Percentiles rank a stretch among this genome's conserved stretches.
These are phyloP conservation scores for Scedosporium boydii DNA, from an alignment of 2,329 filamentous ascomycete genomes.

Conservation along the genomic window DNA sequence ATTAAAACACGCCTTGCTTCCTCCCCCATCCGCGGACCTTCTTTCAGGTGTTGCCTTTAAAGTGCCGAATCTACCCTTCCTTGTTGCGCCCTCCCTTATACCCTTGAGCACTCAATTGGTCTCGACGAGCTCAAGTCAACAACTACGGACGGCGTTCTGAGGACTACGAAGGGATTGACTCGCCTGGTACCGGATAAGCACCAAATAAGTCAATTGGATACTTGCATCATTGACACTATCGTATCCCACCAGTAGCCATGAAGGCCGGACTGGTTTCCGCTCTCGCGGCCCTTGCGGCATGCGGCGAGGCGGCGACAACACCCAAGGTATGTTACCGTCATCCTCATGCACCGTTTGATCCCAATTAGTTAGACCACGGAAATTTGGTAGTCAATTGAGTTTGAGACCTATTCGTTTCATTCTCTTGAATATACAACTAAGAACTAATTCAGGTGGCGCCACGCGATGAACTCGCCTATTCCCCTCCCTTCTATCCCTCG, in stretches of 20 bases:
- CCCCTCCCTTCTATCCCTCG: constrained; percentile 66
- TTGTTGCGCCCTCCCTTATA: neutral
- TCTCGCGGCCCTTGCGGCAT: constrained; percentile 2
- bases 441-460: neutral
- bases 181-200: neutral
- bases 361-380: constrained; percentile 2
- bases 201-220: neutral
- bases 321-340: constrained; percentile 14
- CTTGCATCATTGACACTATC: neutral
- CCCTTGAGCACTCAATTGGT: neutral
- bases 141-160: neutral
- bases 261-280: neutral
- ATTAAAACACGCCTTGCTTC: neutral
- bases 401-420: neutral
- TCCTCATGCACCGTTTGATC: constrained; percentile 12
- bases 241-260: neutral
- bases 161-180: neutral
- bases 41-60: neutral
- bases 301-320: constrained; percentile 9
- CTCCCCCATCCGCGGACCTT: neutral
- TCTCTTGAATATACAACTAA: neutral
- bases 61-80: neutral
- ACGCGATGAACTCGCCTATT: constrained; percentile 23
- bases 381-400: neutral
- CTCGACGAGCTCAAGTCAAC: neutral